A percentile compares a stretch with the other conserved stretches of the same genome.
Conservation (phyloP, 768 basidiomycete genomes). For the Brasilioporus rufonigricans region DNA sequence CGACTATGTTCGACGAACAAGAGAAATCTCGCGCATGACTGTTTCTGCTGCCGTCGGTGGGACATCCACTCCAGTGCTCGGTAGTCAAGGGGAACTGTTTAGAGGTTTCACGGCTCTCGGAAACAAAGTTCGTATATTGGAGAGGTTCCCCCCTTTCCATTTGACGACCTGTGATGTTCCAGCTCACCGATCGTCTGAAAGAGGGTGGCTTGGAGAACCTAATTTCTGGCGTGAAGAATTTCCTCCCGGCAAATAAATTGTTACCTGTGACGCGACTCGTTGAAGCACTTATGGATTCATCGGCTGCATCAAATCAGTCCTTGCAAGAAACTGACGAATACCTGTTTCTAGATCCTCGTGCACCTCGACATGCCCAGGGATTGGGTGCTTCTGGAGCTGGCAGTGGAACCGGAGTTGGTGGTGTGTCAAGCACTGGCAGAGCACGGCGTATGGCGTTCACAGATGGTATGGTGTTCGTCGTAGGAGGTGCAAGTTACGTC, state of each 20-base stretch:
- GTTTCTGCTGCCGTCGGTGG: constrained; percentile 61
- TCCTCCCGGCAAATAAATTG: constrained; percentile 92
- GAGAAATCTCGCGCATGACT: constrained; percentile 93
- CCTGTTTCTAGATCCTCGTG: constrained; percentile 89
- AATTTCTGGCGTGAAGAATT: constrained; percentile 97
- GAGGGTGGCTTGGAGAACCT: constrained; percentile 97
- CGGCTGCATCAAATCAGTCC: constrained; percentile 90
- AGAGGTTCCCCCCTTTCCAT: background rate
- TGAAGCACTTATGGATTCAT: constrained; percentile 97
- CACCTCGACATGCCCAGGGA: constrained; percentile 55
- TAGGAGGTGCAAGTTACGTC: constrained; percentile 96
- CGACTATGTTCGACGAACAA: constrained; percentile 87
- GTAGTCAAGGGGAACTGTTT: constrained; percentile 82
- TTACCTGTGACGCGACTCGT: constrained; percentile 89
- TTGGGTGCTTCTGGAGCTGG: constrained; percentile 46
- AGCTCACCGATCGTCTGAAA: constrained; percentile 92
- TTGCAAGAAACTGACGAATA: constrained; percentile 96
- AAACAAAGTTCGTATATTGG: constrained; percentile 60
- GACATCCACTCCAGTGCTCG: constrained; percentile 63
- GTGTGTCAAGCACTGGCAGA: constrained; percentile 36
- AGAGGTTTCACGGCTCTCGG: constrained; percentile 92
- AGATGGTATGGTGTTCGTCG: constrained; percentile 90
- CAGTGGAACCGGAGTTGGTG: constrained; percentile 42
- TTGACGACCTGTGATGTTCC: constrained; percentile 1
- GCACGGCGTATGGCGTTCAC: constrained; percentile 70